phyloP scores from a whole-genome alignment of 148 eudicot species.

The Mesembryanthemum crystallinum region DNA sequence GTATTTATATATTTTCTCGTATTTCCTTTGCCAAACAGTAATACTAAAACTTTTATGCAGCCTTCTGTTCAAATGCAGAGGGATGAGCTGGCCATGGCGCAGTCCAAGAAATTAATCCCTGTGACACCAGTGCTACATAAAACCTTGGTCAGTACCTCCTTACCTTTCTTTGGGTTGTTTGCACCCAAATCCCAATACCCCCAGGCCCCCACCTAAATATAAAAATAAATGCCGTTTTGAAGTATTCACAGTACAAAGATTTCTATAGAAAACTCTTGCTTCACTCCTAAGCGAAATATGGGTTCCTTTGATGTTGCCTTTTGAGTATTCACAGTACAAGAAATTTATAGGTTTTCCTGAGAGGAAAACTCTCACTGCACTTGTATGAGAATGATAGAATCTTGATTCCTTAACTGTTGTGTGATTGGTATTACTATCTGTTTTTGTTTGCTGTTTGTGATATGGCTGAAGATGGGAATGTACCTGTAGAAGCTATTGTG shows the following conservation, averaged over 20 bases:
- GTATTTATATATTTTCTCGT: neutral
- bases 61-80: conserved; percentile 53
- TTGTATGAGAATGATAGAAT: no score
- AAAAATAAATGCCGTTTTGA: neutral
- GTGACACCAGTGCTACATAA: conserved; percentile 70
- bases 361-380: no score
- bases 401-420: no score
- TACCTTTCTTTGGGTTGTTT: neutral
- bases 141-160: conserved; percentile 43
- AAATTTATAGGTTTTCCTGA: no score
- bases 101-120: conserved; percentile 77
- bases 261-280: no score
- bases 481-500: neutral
- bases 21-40: neutral
- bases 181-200: neutral
- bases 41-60: conserved; percentile 31
- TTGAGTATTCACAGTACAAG: no score
- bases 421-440: no score
- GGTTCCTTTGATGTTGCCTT: no score
- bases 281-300: no score
- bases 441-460: no score
- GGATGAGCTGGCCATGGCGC: conserved; percentile 81
- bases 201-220: no score
- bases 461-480: neutral
- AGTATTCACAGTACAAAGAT: neutral